phyloP scores from a whole-genome alignment of 2,329 filamentous ascomycete species.

The Diaporthe sp. region DNA sequence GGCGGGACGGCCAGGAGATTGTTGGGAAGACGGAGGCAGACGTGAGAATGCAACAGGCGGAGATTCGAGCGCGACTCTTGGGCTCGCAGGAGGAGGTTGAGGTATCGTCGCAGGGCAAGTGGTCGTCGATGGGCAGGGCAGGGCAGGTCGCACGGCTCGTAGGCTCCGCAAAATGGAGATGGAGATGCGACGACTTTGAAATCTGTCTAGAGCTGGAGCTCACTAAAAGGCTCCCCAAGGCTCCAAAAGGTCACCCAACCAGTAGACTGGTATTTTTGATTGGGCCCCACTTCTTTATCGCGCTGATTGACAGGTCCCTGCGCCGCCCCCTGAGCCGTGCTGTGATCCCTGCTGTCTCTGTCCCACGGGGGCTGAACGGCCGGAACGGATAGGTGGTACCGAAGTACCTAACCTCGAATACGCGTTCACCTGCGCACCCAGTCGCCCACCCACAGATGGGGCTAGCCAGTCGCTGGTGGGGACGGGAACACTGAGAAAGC shows the following conservation, averaged over 20 bases:
- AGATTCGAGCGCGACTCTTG: constrained; percentile 4
- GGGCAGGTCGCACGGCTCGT: constrained; percentile 37
- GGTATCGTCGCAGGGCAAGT: constrained; percentile 25
- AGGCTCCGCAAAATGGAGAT: constrained; percentile 30
- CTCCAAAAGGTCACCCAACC: constrained; percentile 14
- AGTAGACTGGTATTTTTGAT: constrained; percentile 26
- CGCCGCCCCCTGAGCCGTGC: constrained; percentile 29
- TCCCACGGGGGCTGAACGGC: constrained; percentile 4
- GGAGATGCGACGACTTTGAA: constrained; percentile 34
- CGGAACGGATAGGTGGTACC: not conserved
- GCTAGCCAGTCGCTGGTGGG: constrained; percentile 8
- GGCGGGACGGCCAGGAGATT: constrained; percentile 1
- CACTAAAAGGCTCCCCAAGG: constrained; percentile 23
- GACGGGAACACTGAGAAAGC: not conserved
- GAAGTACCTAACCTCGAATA: not conserved
- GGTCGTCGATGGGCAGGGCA: constrained; percentile 20
- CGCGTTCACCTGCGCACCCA: not conserved
- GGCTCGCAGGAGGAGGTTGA: not conserved
- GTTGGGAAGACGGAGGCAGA: constrained; percentile 2
- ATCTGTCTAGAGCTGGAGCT: constrained; percentile 36
- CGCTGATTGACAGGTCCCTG: constrained; percentile 28
- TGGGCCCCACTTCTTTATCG: constrained; percentile 24
- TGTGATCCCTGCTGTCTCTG: not conserved
- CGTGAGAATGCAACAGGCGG: not conserved
- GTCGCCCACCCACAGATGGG: not conserved